Evolutionary conservation across 306 rosid genomes (phyloP), one percentile per base, ranked within the genome.

Genomic region (Abrus precatorius): DNA sequence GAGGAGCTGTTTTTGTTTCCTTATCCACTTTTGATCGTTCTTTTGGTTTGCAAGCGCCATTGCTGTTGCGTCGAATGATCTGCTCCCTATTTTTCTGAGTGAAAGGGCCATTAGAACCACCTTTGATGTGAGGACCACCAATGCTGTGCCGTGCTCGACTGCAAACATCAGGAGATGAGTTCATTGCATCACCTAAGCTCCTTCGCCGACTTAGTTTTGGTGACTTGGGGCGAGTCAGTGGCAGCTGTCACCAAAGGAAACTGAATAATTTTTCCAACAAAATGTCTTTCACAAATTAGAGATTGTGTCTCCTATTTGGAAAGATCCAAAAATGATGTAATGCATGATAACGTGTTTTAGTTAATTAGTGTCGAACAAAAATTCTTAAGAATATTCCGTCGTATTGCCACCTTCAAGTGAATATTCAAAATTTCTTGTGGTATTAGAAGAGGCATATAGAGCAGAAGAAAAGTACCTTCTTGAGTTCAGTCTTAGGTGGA

Each of bases 201-300:
- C 83, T 96, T 86, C 99, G 92, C 84, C 99, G 89, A 33, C 75
- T 80, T 20, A 92, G 87, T 69, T 93, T 93, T 34, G 99, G 99
- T 28, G 98, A 96, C 83, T 86, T 90, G 0, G 99, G 98, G 33
- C 90, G 86, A 44, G 99, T 96, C 82, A 96, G 83, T 50, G 99
- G 99, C 85, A 88, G 88, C 99, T 96, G 93, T 55, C 43, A 87
- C 41, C 48, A 85, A 44, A 83, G 52, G 57, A 65, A 49, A 40
- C 38, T 45, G 49, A 59, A 33, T 53, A 34, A 29, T 11, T 36
- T 34, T 43, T 64, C 38, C 20, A 44, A 70, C 45, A 75, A 40
- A 74, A 64, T n/a, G 30, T 20, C 20, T 49, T 14, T 36, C 30
- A 63, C 40, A 33, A 57, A 44, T 55, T 68, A 10, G 76, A 30